A percentile compares a stretch with the other conserved stretches of the same genome.
Evolutionary conservation across 495 filamentous ascomycete genomes (phyloP).

Genomic region (Melanomma pulvis-pyrius): DNA sequence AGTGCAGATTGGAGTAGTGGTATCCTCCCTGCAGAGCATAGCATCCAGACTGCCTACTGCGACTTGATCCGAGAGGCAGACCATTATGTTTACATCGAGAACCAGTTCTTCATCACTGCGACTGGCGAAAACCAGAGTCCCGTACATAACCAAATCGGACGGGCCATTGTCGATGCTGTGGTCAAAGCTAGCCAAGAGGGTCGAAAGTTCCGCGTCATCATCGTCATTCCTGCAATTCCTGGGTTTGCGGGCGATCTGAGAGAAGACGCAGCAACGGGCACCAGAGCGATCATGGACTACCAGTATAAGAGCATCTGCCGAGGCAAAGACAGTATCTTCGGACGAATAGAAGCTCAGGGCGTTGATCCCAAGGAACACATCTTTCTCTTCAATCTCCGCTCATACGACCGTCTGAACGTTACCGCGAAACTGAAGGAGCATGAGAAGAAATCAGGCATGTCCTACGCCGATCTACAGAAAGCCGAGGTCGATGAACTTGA

Average conservation of each 20-base stretch:
- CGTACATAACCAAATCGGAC: conserved; percentile 83
- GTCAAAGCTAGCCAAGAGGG: conserved; percentile 79
- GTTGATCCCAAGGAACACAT: conserved; percentile 79
- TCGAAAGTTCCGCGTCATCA: conserved; percentile 88
- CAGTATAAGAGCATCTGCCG: conserved; percentile 95
- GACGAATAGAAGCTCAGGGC: conserved; percentile 72
- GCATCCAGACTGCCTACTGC: conserved; percentile 89
- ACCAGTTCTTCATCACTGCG: conserved; percentile 89
- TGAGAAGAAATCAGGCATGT: conserved; percentile 77
- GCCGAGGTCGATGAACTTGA: conserved; percentile 85
- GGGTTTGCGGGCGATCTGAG: conserved; percentile 92
- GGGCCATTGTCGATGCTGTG: conserved; percentile 86
- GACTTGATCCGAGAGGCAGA: conserved; percentile 81
- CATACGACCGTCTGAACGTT: conserved; percentile 87
- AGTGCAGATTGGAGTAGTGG: conserved; percentile 96
- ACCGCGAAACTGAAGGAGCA: conserved; percentile 67
- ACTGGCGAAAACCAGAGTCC: conserved; percentile 85
- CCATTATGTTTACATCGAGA: conserved; percentile 96
- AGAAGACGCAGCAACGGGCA: conserved; percentile 79
- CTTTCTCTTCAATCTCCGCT: conserved; percentile 88
- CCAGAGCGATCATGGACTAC: conserved; percentile 94
- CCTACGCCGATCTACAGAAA: conserved; percentile 81
- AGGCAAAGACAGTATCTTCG: conserved; percentile 87
- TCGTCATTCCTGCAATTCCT: conserved; percentile 86
- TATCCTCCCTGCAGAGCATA: conserved; percentile 76